Evolutionary conservation across 2,329 filamentous ascomycete genomes (phyloP).

Genomic region (Xylariaceae sp.): DNA sequence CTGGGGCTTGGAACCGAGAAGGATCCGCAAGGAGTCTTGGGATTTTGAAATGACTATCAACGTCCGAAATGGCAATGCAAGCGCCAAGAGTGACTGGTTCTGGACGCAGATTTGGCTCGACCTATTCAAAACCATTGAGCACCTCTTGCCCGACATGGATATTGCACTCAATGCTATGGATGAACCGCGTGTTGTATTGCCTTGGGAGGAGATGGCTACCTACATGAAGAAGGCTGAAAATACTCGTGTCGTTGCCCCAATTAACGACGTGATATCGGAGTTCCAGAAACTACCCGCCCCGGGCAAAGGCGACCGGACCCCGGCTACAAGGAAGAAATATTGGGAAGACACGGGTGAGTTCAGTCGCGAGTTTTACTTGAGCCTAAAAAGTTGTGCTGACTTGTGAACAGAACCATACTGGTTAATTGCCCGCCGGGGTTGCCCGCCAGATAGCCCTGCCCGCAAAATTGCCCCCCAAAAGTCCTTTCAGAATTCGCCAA

Average conservation of each 20-base stretch:
- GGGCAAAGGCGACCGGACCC: constrained; percentile 31
- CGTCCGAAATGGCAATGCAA: constrained; percentile 49
- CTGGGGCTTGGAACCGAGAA: constrained; percentile 46
- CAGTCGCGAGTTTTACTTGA: too few relatives aligned
- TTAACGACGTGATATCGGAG: constrained; percentile 38
- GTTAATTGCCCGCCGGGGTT: constrained; percentile 55
- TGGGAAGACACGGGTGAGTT: constrained; percentile 50
- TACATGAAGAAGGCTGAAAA: constrained; percentile 50
- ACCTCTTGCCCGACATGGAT: constrained; percentile 62
- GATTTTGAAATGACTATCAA: constrained; percentile 60
- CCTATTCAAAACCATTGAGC: constrained; percentile 48
- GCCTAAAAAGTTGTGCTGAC: too few relatives aligned
- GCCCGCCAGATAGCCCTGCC: constrained; percentile 58
- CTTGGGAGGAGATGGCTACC: constrained; percentile 56
- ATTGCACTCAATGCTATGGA: constrained; percentile 65
- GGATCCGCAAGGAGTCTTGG: constrained; percentile 47
- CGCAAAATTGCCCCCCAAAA: constrained; percentile 41
- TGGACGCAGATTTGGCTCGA: constrained; percentile 55
- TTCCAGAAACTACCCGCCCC: constrained; percentile 40
- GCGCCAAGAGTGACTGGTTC: constrained; percentile 50
- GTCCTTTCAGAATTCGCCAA: constrained; percentile 40
- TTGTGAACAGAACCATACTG: constrained; percentile 45
- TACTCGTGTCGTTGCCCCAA: constrained; percentile 38
- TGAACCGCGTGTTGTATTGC: constrained; percentile 59
- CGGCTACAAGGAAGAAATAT: constrained; percentile 34